Percentiles rank a stretch among this genome's conserved stretches.
Evolutionary conservation across 352 stramenopile species (phyloP).

Genomic region (Pilasporangium apinafurcum): DNA sequence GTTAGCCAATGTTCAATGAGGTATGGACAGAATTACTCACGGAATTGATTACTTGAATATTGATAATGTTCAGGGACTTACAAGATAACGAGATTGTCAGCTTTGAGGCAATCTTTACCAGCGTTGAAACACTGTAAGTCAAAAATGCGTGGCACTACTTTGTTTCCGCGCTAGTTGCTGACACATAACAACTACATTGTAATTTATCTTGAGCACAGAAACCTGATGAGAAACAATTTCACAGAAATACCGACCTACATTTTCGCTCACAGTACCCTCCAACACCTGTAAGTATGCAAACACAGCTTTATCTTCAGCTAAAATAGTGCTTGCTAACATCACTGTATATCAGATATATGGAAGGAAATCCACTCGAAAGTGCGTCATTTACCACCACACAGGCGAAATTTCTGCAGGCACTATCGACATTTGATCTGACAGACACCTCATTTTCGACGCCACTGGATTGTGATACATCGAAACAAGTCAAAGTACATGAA

Average conservation of each 20-base stretch:
- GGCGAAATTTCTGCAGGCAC: too few species aligned
- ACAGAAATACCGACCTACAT: slow-evolving; percentile 1
- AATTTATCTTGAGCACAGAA: not conserved
- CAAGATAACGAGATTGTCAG: slow-evolving; percentile 7
- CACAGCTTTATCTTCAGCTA: too few species aligned
- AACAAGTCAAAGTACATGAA: too few species aligned
- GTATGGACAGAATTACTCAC: too few species aligned
- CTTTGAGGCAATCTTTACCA: slow-evolving; percentile 3
- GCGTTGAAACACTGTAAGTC: slow-evolving; percentile 7
- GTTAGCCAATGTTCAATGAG: too few species aligned
- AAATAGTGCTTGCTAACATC: not conserved
- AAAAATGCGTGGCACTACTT: too few species aligned
- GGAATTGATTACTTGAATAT: too few species aligned
- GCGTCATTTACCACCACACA: not conserved
- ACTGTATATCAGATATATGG: slow-evolving; percentile 1
- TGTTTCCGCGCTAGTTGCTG: too few species aligned
- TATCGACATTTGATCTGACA: too few species aligned
- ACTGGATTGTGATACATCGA: too few species aligned
- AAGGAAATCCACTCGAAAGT: not conserved
- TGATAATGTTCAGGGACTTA: slow-evolving; percentile 5
- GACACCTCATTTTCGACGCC: too few species aligned
- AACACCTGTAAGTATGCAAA: slow-evolving; percentile 4
- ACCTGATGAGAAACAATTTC: slow-evolving; percentile 8
- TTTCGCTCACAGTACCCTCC: slow-evolving; percentile 4
- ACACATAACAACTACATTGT: too few species aligned